Conservation (phyloP, 345 rosid species). For the Gossypium stocksii region DNA sequence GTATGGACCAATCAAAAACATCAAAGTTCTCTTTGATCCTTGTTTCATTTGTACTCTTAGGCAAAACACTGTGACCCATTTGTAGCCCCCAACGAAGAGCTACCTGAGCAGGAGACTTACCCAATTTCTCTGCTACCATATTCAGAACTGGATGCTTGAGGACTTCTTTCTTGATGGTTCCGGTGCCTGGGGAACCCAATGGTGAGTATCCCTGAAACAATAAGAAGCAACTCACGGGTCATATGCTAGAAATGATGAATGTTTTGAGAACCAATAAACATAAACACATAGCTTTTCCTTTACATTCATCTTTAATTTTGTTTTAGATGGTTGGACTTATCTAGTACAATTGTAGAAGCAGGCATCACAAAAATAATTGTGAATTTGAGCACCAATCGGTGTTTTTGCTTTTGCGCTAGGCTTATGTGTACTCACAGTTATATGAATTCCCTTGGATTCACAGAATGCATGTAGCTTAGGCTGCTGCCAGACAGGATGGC, state of each 20-base stretch:
- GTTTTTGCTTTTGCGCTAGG: too few relatives aligned
- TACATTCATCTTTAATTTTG: too few relatives aligned
- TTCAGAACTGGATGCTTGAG: slow-evolving; percentile 35
- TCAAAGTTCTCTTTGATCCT: slow-evolving; percentile 43
- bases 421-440: slow-evolving; percentile 29
- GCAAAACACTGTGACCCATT: slow-evolving; percentile 56
- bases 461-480: slow-evolving; percentile 55
- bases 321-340: too few relatives aligned
- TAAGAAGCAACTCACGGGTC: too few relatives aligned
- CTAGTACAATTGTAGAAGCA: too few relatives aligned
- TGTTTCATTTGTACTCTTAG: slow-evolving; percentile 50
- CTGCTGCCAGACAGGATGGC: slow-evolving; percentile 55
- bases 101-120: slow-evolving; percentile 54
- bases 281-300: too few relatives aligned
- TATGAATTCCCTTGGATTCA: slow-evolving; percentile 63
- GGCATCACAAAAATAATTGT: too few relatives aligned
- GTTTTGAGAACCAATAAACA: not conserved
- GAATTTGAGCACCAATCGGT: too few relatives aligned
- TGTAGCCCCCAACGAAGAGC: slow-evolving; percentile 69
- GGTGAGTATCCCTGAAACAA: slow-evolving; percentile 56
- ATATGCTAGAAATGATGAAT: not conserved
- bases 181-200: slow-evolving; percentile 46
- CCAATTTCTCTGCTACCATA: slow-evolving; percentile 45
- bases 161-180: slow-evolving; percentile 31
- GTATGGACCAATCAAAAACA: slow-evolving; percentile 44